A percentile compares a stretch with the other conserved stretches of the same genome.
These are phyloP conservation scores for Calvatia gigantea DNA, from an alignment of 768 basidiomycete species.

Conservation along the genomic window DNA sequence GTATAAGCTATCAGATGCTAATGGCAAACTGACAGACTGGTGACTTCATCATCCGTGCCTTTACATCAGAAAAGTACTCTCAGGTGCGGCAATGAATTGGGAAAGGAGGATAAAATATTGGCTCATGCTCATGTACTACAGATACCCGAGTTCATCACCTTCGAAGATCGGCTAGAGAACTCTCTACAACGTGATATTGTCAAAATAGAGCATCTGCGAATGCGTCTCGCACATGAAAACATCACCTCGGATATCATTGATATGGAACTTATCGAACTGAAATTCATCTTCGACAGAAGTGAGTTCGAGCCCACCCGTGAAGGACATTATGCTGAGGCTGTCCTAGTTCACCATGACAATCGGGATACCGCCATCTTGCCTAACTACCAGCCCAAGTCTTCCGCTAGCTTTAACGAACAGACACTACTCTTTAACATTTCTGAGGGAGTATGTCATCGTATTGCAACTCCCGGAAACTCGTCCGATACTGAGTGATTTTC, in stretches of 20 bases:
- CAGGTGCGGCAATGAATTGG: slow-evolving; percentile 41
- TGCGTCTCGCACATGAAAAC: slow-evolving; percentile 74
- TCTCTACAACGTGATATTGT: slow-evolving; percentile 82
- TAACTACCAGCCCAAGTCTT: slow-evolving; percentile 66
- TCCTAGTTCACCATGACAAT: slow-evolving; percentile 80
- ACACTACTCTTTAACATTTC: slow-evolving; percentile 61
- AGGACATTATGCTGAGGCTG: slow-evolving; percentile 1
- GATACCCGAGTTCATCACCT: slow-evolving; percentile 82
- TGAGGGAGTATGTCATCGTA: slow-evolving; percentile 52
- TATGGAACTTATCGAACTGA: slow-evolving; percentile 80
- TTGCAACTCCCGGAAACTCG: not conserved
- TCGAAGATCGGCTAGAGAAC: slow-evolving; percentile 78
- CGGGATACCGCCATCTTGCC: slow-evolving; percentile 79
- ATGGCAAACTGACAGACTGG: slow-evolving; percentile 47
- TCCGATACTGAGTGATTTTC: slow-evolving; percentile 2
- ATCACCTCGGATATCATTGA: slow-evolving; percentile 71
- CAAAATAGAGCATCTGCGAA: slow-evolving; percentile 81
- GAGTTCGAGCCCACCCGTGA: slow-evolving; percentile 20
- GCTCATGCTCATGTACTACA: slow-evolving; percentile 23
- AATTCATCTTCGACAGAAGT: slow-evolving; percentile 79
- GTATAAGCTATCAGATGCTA: slow-evolving; percentile 8
- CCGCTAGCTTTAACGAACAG: slow-evolving; percentile 57
- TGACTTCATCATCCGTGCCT: slow-evolving; percentile 78
- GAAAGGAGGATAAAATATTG: not conserved
- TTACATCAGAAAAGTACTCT: slow-evolving; percentile 78